Conservation (phyloP, 2,329 filamentous ascomycete species). For the Monascus ruber region DNA sequence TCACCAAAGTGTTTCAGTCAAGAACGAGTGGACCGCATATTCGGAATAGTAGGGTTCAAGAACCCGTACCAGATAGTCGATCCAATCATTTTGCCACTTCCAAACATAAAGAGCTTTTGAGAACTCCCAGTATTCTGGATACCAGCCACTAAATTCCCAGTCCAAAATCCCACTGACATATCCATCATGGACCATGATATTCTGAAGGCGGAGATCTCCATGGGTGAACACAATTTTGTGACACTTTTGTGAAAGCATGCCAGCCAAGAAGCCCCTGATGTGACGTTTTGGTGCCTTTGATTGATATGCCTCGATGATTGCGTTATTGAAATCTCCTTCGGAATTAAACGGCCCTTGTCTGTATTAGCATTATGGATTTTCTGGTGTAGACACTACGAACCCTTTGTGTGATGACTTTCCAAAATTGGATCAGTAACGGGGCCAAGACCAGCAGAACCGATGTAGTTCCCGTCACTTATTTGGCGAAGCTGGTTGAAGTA, state of each 20-base stretch:
- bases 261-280: conserved; percentile 5
- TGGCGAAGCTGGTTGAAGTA: conserved; percentile 6
- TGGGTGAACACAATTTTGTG: conserved; percentile 18
- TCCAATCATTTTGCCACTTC: conserved; percentile 23
- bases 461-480: conserved; percentile 4
- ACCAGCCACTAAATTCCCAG: conserved; percentile 31
- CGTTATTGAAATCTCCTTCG: conserved; percentile 13
- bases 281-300: conserved; percentile 7
- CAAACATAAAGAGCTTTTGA: conserved; percentile 18
- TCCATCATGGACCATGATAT: conserved; percentile 18
- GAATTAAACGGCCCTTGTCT: conserved; percentile 13
- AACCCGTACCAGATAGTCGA: conserved; percentile 16
- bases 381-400: conserved; percentile 1
- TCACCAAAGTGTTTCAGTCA: background rate
- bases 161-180: conserved; percentile 22
- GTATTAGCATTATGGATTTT: conserved; percentile 1
- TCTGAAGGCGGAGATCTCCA: conserved; percentile 18
- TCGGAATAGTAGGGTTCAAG: conserved; percentile 13
- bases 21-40: background rate
- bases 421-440: conserved; percentile 7
- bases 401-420: conserved; percentile 2
- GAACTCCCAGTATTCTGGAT: conserved; percentile 32
- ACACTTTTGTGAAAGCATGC: conserved; percentile 7
- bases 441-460: conserved; percentile 7
- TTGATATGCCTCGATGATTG: conserved; percentile 11